Evolutionary conservation across 192 early-diverging fungal genomes (phyloP), one percentile per base, ranked within the genome.

Genomic region (Coemansia reversa): DNA sequence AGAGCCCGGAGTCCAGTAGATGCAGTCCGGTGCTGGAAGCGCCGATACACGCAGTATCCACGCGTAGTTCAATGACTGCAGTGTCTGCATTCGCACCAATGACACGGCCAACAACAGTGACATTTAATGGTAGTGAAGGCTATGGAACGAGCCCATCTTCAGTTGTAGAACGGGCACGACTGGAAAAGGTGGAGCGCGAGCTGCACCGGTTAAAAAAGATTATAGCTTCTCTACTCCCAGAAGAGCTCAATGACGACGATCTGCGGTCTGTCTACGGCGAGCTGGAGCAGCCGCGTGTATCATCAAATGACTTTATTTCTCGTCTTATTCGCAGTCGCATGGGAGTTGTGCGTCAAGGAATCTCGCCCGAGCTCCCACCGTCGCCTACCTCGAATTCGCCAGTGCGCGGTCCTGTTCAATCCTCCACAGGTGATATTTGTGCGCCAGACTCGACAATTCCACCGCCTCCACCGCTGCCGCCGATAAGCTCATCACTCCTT

Each of bases 101-200:
- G 27, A n/a, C 60, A 23, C n/a, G 30, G 5, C 14, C 29, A 14
- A 11, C 51, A 27, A 8, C 24, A 25, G 51, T 6, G 48, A 3
- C 48, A 18, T 20, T 49, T 16, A 7, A 49, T 49, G 48, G 48
- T 18, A 12, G 8, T 24, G 18, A 50, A 27, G 30, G 6, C 29
- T 28, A 27, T 14, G 54, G 12, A 7, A 30, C 30, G 29, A 27
- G 28, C 19, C 49, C 57, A 4, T 16, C 60, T 9, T 49, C 67
- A 23, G 67, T 64, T 6, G 76, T 70, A 2, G 77, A 80, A 63
- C 63, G 71, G 4, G 51, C 59, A 8, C 59, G 77, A 50, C 49
- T 80, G 28, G 77, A 74, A 12, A 74, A 75, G 39, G 77, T 80
- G 3, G 77, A 80, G 55, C 77, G 72, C 7, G 77, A 80, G 60